Percentiles rank a stretch among this genome's conserved stretches.
phyloP scores from a whole-genome alignment of 179 eudicot species.

The Drosera spatulata region DNA sequence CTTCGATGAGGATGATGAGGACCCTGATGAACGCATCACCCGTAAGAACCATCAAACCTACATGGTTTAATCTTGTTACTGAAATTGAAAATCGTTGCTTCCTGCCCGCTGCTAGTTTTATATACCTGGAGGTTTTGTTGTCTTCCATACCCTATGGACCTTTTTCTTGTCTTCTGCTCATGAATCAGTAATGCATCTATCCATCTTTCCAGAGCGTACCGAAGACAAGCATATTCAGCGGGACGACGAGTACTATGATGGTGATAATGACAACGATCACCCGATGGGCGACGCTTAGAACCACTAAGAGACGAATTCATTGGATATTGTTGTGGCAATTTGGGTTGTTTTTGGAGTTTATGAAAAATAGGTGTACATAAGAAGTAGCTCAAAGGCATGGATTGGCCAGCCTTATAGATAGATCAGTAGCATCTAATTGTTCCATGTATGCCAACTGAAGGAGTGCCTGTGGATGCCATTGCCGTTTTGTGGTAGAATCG shows the following conservation, averaged over 20 bases:
- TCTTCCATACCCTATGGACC: background rate
- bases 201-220: slow-evolving; percentile 46
- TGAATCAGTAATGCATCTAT: background rate
- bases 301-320: background rate
- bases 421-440: too few species aligned
- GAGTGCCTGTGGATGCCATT: too few species aligned
- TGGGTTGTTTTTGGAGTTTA: too few species aligned
- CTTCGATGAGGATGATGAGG: slow-evolving; percentile 80
- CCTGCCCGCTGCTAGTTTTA: too few species aligned
- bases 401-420: too few species aligned
- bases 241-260: slow-evolving; percentile 85
- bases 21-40: slow-evolving; percentile 77
- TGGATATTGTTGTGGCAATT: too few species aligned
- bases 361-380: background rate
- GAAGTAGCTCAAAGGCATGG: too few species aligned
- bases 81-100: too few species aligned
- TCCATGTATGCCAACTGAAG: too few species aligned
- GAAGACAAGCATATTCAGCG: slow-evolving; percentile 75
- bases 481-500: too few species aligned
- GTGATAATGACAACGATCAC: slow-evolving; percentile 85
- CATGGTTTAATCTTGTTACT: background rate
- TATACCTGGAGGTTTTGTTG: background rate
- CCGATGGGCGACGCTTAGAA: slow-evolving; percentile 36
- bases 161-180: background rate
- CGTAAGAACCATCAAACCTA: slow-evolving; percentile 37